A percentile compares a stretch with the other conserved stretches of the same genome.
These are phyloP conservation scores for Powellomyces hirtus DNA, from an alignment of 192 early-diverging fungal genomes.

Conservation along the genomic window DNA sequence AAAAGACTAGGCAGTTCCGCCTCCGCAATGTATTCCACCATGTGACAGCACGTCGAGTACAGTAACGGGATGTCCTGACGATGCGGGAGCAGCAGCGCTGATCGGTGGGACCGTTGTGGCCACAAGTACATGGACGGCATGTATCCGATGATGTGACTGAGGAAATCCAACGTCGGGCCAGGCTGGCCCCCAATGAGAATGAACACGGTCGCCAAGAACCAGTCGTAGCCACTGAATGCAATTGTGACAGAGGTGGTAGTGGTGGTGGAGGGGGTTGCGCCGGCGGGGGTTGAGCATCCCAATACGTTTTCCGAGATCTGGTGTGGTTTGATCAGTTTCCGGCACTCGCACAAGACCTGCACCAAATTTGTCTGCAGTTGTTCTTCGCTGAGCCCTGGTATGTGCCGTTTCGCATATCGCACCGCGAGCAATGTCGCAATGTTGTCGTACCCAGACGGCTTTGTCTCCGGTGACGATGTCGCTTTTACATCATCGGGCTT, in stretches of 20 bases:
- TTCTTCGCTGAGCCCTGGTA: background rate
- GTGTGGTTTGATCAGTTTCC: conserved; percentile 1
- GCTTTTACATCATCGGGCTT: too few species aligned
- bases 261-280: background rate
- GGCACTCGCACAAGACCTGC: background rate
- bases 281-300: background rate
- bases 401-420: conserved; percentile 31
- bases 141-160: conserved; percentile 9
- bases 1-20: conserved; percentile 39
- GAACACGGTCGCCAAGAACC: conserved; percentile 46
- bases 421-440: conserved; percentile 24
- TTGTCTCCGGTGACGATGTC: too few species aligned
- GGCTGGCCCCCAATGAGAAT: conserved; percentile 28
- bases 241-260: background rate
- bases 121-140: conserved; percentile 36
- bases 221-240: conserved; percentile 36
- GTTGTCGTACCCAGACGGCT: background rate
- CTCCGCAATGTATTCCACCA: conserved; percentile 46
- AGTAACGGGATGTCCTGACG: conserved; percentile 24
- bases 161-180: conserved; percentile 5
- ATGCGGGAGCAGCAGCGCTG: background rate
- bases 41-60: conserved; percentile 39
- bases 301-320: too few species aligned
- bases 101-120: conserved; percentile 19
- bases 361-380: conserved; percentile 5